Percentiles rank a stretch among this genome's conserved stretches.
These are phyloP conservation scores for Tuber aestivum DNA, from an alignment of 495 filamentous ascomycete genomes.

Conservation along the genomic window DNA sequence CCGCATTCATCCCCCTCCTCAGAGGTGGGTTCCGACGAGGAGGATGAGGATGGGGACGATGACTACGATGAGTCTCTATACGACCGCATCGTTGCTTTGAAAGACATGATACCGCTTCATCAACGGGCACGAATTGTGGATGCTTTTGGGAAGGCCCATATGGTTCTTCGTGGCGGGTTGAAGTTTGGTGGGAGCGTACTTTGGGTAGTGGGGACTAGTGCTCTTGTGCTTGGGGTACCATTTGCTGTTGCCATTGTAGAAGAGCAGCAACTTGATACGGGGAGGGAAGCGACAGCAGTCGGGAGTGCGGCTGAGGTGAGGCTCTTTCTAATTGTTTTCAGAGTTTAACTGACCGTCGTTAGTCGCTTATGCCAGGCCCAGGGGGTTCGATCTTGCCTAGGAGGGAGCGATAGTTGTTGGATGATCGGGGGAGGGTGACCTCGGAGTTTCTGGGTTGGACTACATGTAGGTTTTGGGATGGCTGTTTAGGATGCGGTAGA, in stretches of 20 bases:
- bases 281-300: slow-evolving; percentile 80
- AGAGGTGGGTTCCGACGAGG: slow-evolving; percentile 56
- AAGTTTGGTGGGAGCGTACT: slow-evolving; percentile 71
- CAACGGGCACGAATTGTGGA: slow-evolving; percentile 63
- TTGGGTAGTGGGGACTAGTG: slow-evolving; percentile 81
- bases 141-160: slow-evolving; percentile 54
- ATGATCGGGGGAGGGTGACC: neutral
- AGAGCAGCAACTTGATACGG: slow-evolving; percentile 95
- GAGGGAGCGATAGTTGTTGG: neutral
- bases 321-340: slow-evolving; percentile 3
- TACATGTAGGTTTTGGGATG: neutral
- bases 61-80: slow-evolving; percentile 57
- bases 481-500: neutral
- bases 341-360: slow-evolving; percentile 12
- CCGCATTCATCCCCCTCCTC: slow-evolving; percentile 83
- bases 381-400: neutral
- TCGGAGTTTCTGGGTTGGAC: neutral
- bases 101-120: slow-evolving; percentile 84
- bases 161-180: slow-evolving; percentile 57
- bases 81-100: slow-evolving; percentile 77
- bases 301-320: slow-evolving; percentile 10
- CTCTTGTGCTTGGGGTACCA: slow-evolving; percentile 82
- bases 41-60: slow-evolving; percentile 46
- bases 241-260: slow-evolving; percentile 88
- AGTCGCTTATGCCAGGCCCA: slow-evolving; percentile 29